These are phyloP conservation scores for Actinidia arguta DNA, from an alignment of 179 eudicot species.

Conservation along the genomic window DNA sequence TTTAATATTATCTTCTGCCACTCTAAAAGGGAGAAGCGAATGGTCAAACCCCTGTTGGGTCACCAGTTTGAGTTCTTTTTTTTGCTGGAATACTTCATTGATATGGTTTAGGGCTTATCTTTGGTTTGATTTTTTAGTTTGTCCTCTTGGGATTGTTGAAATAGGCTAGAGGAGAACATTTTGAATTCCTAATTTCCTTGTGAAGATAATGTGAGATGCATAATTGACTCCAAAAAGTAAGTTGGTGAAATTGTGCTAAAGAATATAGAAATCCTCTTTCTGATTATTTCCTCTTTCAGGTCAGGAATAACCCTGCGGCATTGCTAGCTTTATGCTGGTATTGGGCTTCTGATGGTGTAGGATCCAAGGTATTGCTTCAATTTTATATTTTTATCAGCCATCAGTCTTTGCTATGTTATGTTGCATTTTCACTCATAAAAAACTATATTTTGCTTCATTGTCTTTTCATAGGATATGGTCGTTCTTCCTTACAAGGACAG, in stretches of 20 bases:
- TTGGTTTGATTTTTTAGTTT: neutral
- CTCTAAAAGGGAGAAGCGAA: neutral
- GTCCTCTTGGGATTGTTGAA: neutral
- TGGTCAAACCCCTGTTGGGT: neutral
- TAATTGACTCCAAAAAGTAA: neutral
- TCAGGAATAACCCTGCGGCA: conserved; percentile 86
- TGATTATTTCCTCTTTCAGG: conserved; percentile 41
- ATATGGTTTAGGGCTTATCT: neutral
- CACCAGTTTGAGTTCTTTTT: neutral
- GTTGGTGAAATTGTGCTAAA: neutral
- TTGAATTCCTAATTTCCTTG: conserved; percentile 1
- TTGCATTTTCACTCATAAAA: conserved; percentile 11
- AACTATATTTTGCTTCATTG: conserved; percentile 13
- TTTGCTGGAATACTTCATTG: neutral
- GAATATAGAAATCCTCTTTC: neutral
- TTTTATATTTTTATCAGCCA: conserved; percentile 1
- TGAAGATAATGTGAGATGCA: conserved; percentile 12
- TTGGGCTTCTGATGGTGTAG: conserved; percentile 96
- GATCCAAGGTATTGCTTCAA: conserved; percentile 79
- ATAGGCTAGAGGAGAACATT: neutral
- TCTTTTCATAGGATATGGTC: conserved; percentile 88
- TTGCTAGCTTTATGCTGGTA: conserved; percentile 95
- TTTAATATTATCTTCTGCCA: too few relatives aligned
- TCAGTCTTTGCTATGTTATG: conserved; percentile 7
- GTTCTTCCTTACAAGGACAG: conserved; percentile 99